Base-by-base conservation (phyloP, 1,284 basidiomycete genomes). In the Cutaneotrichosporon arboriforme region DNA sequence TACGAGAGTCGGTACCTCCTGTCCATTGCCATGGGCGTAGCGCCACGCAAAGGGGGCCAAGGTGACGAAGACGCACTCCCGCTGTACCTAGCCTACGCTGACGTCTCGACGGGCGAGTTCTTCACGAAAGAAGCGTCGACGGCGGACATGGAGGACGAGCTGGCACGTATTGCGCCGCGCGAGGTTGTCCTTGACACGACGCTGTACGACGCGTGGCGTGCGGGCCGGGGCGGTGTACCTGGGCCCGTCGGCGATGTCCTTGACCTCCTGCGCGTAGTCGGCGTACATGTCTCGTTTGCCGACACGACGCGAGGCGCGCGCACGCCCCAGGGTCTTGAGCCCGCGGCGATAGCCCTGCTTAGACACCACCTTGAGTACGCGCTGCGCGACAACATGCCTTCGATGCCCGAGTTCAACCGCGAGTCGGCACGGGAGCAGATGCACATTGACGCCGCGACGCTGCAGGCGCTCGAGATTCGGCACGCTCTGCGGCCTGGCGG, bases 91-190 rank as follows among this genome's bases (percentile, higher is more conserved):
- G 90, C 91, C 2, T 96, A 91, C 85, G 90, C 90, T 23, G 93
- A 97, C 68, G 83, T 93, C n/a, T 92, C 91, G 4, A 96, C 92
- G 0, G 91, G 92, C 56, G 89, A 93, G 66, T 90, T 93, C 72
- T 92, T 88, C 72, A 85, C 87, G 1, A 88, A 87, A 63, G 70
- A 73, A 4, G 79, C 81, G 2, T 75, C 78, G 3, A 54, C 79
- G 3, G 81, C 82, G 10, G 77, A 75, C 42, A 75, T 97, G 18
- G 82, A 83, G 55, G 90, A 96, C 68, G 87, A 94, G 60, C 77
- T 96, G n/a, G 83, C 84, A 9, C 83, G 90, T 15, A 86, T 96
- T 48, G 76, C 77, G 14, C 91, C 92, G 4, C 82, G 82, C 42
- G 92, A 96, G 69, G 81, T 94, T 41, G 84, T 97, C 26, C 79